These are phyloP conservation scores for Henckelia pumila DNA, from an alignment of 257 asterid genomes.

Conservation along the genomic window DNA sequence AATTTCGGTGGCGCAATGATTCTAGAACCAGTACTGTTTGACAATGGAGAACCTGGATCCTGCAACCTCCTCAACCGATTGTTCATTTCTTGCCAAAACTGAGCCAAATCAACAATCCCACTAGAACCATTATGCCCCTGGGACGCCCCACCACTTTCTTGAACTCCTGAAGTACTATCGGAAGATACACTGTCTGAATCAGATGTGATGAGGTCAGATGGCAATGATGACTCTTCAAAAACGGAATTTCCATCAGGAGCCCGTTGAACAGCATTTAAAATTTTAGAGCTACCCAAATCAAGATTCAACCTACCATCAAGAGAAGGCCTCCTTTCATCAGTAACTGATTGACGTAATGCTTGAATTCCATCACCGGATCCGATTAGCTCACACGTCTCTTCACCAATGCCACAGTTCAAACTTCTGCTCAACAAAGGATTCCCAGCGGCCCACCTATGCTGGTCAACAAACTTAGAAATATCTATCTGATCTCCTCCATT, in stretches of 20 bases:
- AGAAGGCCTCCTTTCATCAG: slow-evolving; percentile 73
- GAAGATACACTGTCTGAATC: slow-evolving; percentile 96
- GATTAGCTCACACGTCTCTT: slow-evolving; percentile 44
- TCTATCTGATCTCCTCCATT: slow-evolving; percentile 66
- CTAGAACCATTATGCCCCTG: slow-evolving; percentile 47
- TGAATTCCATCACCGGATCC: slow-evolving; percentile 58
- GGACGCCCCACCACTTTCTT: slow-evolving; percentile 45
- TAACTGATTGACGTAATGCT: slow-evolving; percentile 51
- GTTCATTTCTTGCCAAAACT: slow-evolving; percentile 96
- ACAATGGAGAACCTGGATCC: slow-evolving; percentile 73
- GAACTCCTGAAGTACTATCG: slow-evolving; percentile 82
- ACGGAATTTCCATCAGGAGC: slow-evolving; percentile 43
- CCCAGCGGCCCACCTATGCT: slow-evolving; percentile 84
- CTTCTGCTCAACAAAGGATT: slow-evolving; percentile 55
- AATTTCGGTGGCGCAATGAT: slow-evolving; percentile 51
- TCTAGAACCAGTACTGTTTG: slow-evolving; percentile 65
- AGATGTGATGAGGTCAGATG: slow-evolving; percentile 64
- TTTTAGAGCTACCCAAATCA: slow-evolving; percentile 57
- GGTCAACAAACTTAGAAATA: slow-evolving; percentile 65
- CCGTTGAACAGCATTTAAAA: slow-evolving; percentile 37
- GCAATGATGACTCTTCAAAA: slow-evolving; percentile 42
- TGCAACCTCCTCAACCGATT: slow-evolving; percentile 83
- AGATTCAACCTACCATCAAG: slow-evolving; percentile 61
- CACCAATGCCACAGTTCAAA: slow-evolving; percentile 48
- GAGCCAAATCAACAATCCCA: slow-evolving; percentile 65